A percentile compares a stretch with the other conserved stretches of the same genome.
phyloP scores from a whole-genome alignment of 2,329 filamentous ascomycete species.

The Stagonosporopsis chrysanthemi region DNA sequence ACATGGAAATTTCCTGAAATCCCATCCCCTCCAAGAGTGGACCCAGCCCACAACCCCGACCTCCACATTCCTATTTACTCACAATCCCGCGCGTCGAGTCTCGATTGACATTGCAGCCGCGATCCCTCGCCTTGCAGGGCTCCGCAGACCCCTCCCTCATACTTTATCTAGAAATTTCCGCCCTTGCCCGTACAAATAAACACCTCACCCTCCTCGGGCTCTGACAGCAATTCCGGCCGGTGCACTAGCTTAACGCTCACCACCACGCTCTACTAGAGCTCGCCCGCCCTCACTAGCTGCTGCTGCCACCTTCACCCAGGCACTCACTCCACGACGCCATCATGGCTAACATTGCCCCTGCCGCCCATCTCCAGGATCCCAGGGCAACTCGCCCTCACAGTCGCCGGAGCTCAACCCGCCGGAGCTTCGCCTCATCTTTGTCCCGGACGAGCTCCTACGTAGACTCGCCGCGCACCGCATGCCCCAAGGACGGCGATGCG shows the following conservation, averaged over 20 bases:
- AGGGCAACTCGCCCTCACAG: slow-evolving; percentile 22
- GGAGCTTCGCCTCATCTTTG: slow-evolving; percentile 34
- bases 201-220: slow-evolving; percentile 24
- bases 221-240: neutral
- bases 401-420: slow-evolving; percentile 39
- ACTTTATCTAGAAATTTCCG: slow-evolving; percentile 25
- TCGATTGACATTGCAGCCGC: slow-evolving; percentile 36
- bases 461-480: slow-evolving; percentile 41
- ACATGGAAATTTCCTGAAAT: slow-evolving; percentile 32
- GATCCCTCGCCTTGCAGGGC: slow-evolving; percentile 27
- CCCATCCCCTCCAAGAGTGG: slow-evolving; percentile 24
- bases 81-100: slow-evolving; percentile 24
- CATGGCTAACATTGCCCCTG: slow-evolving; percentile 30
- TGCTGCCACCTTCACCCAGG: neutral
- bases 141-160: slow-evolving; percentile 15
- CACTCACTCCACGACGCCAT: slow-evolving; percentile 10
- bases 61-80: slow-evolving; percentile 31
- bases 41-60: slow-evolving; percentile 24
- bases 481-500: slow-evolving; percentile 47
- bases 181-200: slow-evolving; percentile 30
- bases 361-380: slow-evolving; percentile 34
- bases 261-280: slow-evolving; percentile 5
- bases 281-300: neutral
- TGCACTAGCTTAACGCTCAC: slow-evolving; percentile 14
- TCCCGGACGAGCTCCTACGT: slow-evolving; percentile 31